Percentiles rank a stretch among this genome's conserved stretches.
Evolutionary conservation across 148 eudicot species (phyloP).

Genomic region (Gaultheria prostrata): DNA sequence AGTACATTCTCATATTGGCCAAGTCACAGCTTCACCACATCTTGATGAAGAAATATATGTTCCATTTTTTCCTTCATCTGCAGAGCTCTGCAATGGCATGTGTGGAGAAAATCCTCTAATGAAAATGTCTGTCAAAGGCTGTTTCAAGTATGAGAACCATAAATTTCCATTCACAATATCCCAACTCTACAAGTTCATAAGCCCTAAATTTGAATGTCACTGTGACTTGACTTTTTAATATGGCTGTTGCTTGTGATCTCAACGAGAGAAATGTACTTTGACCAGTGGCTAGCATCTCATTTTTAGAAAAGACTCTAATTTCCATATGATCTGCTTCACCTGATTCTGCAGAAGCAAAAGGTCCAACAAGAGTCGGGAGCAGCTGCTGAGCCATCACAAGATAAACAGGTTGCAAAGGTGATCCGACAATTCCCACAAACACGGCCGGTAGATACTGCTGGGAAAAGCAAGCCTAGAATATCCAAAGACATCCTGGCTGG

Average conservation of each 20-base stretch:
- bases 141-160: background rate
- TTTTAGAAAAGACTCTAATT: background rate
- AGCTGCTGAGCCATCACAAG: constrained; percentile 26
- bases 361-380: constrained; percentile 32
- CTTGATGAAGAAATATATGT: background rate
- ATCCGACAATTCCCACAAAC: constrained; percentile 59
- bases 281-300: background rate
- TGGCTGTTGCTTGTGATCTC: background rate
- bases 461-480: constrained; percentile 44
- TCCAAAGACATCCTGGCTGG: constrained; percentile 57
- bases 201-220: background rate
- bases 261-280: background rate
- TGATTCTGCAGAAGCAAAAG: constrained; percentile 59
- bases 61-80: background rate
- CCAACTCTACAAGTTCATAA: background rate
- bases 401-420: constrained; percentile 40
- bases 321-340: background rate
- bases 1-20: background rate
- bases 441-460: constrained; percentile 40
- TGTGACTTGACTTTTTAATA: background rate
- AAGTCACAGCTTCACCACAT: background rate
- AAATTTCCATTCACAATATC: background rate
- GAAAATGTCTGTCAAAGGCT: background rate
- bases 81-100: background rate
- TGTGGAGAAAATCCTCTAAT: background rate